These are phyloP conservation scores for Breynia disticha DNA, from an alignment of 441 rosid genomes.

Conservation along the genomic window DNA sequence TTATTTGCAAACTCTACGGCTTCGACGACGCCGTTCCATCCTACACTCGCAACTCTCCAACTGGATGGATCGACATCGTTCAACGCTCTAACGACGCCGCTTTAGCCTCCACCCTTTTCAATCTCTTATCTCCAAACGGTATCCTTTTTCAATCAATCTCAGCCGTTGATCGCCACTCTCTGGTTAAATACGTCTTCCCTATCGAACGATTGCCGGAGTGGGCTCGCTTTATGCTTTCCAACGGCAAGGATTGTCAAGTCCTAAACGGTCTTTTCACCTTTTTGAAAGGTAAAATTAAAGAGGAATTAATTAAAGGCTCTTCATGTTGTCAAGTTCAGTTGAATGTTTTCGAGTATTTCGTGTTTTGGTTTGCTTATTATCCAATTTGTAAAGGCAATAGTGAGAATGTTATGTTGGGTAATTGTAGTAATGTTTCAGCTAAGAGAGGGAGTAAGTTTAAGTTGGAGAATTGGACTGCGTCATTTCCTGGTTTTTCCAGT, in stretches of 20 bases:
- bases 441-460: conserved; percentile 41
- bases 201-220: conserved; percentile 68
- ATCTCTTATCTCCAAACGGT: conserved; percentile 51
- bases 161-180: conserved; percentile 58
- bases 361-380: conserved; percentile 91
- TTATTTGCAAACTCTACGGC: conserved; percentile 66
- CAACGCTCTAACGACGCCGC: conserved; percentile 29
- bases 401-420: conserved; percentile 21
- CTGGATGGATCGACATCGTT: conserved; percentile 66
- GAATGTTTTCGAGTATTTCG: conserved; percentile 67
- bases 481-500: conserved; percentile 45
- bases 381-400: conserved; percentile 62
- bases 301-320: conserved; percentile 38
- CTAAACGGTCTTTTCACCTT: conserved; percentile 45
- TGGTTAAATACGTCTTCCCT: conserved; percentile 76
- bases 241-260: conserved; percentile 34
- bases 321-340: conserved; percentile 53
- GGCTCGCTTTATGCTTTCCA: conserved; percentile 47
- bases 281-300: conserved; percentile 50
- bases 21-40: conserved; percentile 46
- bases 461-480: conserved; percentile 58
- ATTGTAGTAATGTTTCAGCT: conserved; percentile 12
- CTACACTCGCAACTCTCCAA: not conserved
- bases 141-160: conserved; percentile 44
- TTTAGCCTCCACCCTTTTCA: conserved; percentile 40